These are phyloP conservation scores for Pistacia vera DNA, from an alignment of 345 rosid genomes.

Conservation along the genomic window DNA sequence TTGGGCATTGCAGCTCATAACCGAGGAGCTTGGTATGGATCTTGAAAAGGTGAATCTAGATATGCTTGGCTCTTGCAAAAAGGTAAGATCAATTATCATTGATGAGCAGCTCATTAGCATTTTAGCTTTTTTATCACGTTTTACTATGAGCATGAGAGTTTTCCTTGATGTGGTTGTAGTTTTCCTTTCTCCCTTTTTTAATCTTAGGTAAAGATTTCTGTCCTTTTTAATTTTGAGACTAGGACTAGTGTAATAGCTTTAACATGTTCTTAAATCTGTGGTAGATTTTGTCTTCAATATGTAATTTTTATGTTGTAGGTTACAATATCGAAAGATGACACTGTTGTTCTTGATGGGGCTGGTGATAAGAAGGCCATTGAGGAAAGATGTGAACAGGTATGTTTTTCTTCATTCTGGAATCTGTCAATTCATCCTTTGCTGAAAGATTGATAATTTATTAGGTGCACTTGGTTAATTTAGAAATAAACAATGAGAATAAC, in stretches of 20 bases:
- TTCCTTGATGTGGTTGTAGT: background rate
- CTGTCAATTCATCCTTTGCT: background rate
- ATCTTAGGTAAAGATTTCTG: background rate
- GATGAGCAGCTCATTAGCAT: background rate
- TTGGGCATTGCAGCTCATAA: slow-evolving; percentile 57
- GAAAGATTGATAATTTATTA: background rate
- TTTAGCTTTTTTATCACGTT: background rate
- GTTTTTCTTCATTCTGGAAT: slow-evolving; percentile 10
- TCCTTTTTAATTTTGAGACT: background rate
- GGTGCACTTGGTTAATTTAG: background rate
- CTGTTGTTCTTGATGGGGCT: slow-evolving; percentile 91
- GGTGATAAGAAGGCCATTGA: slow-evolving; percentile 87
- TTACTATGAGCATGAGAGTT: slow-evolving; percentile 7
- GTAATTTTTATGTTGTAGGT: slow-evolving; percentile 39
- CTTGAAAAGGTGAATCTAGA: slow-evolving; percentile 85
- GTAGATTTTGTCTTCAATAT: background rate
- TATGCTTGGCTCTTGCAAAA: slow-evolving; percentile 92
- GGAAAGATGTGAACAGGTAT: slow-evolving; percentile 91
- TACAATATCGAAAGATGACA: slow-evolving; percentile 89
- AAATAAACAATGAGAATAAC: background rate
- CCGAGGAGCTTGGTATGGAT: slow-evolving; percentile 94
- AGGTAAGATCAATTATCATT: slow-evolving; percentile 45
- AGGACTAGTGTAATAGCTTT: background rate
- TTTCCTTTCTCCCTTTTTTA: background rate
- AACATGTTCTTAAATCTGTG: background rate